phyloP scores from a whole-genome alignment of 2,329 filamentous ascomycete genomes.

The Talaromyces albobiverticillius region DNA sequence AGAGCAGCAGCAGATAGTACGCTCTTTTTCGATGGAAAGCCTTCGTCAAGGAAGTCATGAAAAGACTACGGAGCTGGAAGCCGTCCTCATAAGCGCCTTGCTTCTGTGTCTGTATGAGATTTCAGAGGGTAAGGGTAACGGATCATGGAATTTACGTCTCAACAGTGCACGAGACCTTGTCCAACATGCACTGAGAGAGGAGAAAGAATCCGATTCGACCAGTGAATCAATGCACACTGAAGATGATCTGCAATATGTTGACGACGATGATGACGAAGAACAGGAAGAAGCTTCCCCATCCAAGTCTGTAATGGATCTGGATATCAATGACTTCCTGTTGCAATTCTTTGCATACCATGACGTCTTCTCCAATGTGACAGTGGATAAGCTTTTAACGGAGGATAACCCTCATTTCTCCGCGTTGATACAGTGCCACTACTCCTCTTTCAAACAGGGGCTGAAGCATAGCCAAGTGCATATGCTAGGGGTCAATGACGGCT shows the following conservation, averaged over 20 bases:
- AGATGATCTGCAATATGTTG: neutral
- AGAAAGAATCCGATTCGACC: neutral
- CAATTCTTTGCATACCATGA: neutral
- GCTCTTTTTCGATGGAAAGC: neutral
- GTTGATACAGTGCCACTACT: neutral
- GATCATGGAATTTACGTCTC: neutral
- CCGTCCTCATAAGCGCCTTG: neutral
- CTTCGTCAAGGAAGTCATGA: neutral
- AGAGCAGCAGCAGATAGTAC: neutral
- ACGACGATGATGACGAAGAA: neutral
- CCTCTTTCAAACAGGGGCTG: neutral
- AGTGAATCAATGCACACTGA: neutral
- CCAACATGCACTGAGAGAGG: neutral
- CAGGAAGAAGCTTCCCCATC: neutral
- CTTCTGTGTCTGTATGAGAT: neutral
- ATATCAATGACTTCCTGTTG: neutral
- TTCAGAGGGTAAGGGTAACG: neutral
- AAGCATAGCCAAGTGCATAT: neutral
- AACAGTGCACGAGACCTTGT: neutral
- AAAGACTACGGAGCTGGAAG: neutral
- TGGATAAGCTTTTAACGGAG: neutral
- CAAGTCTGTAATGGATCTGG: neutral
- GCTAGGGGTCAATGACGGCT: neutral
- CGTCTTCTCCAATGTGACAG: neutral
- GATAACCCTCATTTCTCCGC: neutral